Conservation (phyloP, 768 basidiomycete species). For the Russula foetens region DNA sequence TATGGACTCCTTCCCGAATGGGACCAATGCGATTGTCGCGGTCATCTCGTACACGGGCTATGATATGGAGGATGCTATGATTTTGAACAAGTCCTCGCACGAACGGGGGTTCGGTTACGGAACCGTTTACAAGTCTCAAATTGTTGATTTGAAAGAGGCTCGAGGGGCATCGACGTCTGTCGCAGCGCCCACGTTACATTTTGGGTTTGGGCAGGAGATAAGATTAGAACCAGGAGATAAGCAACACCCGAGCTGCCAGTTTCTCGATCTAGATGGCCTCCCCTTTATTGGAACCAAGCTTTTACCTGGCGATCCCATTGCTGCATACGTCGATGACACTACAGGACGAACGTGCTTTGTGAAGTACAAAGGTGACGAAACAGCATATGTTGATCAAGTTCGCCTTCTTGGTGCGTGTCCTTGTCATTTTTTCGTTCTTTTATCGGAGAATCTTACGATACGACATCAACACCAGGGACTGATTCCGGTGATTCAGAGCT, state of each 20-base stretch:
- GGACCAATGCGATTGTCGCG: constrained; percentile 97
- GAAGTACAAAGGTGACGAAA: constrained; percentile 96
- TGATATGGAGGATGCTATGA: constrained; percentile 99
- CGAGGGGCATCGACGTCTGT: constrained; percentile 53
- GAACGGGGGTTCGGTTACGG: constrained; percentile 98
- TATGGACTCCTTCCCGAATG: constrained; percentile 98
- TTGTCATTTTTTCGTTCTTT: neutral
- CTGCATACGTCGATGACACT: constrained; percentile 82
- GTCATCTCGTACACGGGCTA: constrained; percentile 99
- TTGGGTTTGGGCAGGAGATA: constrained; percentile 79
- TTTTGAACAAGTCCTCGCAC: constrained; percentile 96
- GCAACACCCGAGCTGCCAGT: constrained; percentile 37
- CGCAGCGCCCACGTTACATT: constrained; percentile 69
- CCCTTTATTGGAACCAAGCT: constrained; percentile 70
- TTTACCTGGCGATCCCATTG: constrained; percentile 68
- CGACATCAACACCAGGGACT: constrained; percentile 41
- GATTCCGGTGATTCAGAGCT: constrained; percentile 84
- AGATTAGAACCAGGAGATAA: constrained; percentile 39
- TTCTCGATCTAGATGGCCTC: constrained; percentile 77
- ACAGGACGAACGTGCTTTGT: constrained; percentile 75
- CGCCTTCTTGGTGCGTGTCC: constrained; percentile 66
- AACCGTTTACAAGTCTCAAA: constrained; percentile 91
- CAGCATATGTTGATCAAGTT: constrained; percentile 83
- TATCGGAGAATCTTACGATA: neutral
- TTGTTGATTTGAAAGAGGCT: constrained; percentile 80